Evolutionary conservation across 257 asterid species (phyloP).

Genomic region (Gentiana macrophylla): DNA sequence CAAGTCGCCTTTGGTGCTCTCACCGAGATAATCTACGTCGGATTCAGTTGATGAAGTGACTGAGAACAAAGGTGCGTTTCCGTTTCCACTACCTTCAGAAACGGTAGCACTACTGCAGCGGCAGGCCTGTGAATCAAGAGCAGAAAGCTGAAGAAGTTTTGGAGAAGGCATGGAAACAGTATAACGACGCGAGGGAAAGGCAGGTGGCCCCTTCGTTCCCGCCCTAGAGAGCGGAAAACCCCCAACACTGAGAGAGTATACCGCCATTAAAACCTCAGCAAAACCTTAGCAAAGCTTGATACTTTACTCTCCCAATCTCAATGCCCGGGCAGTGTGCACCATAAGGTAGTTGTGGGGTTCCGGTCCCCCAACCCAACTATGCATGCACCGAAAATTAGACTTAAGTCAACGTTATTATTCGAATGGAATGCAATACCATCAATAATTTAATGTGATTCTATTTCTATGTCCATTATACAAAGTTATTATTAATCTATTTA

Average conservation of each 20-base stretch:
- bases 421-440: too few relatives aligned
- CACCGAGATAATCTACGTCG: slow-evolving; percentile 67
- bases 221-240: too few relatives aligned
- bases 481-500: too few relatives aligned
- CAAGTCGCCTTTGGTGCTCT: slow-evolving; percentile 75
- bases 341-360: too few relatives aligned
- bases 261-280: slow-evolving; percentile 6
- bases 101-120: not conserved
- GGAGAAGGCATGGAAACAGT: not conserved
- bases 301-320: too few relatives aligned
- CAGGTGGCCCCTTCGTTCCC: not conserved
- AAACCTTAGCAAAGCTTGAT: too few relatives aligned
- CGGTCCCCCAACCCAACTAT: too few relatives aligned
- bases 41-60: slow-evolving; percentile 37
- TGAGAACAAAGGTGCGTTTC: slow-evolving; percentile 31
- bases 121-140: not conserved
- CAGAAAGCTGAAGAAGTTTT: not conserved
- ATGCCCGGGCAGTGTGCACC: too few relatives aligned
- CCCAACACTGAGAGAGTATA: not conserved
- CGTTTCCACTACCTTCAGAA: slow-evolving; percentile 4
- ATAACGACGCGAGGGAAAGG: not conserved
- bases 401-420: too few relatives aligned
- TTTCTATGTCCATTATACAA: too few relatives aligned
- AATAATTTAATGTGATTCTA: too few relatives aligned
- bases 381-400: too few relatives aligned